Percentiles rank a stretch among this genome's conserved stretches.
Evolutionary conservation across 306 rosid species (phyloP).

Genomic region (Vigna reflexopilosa): DNA sequence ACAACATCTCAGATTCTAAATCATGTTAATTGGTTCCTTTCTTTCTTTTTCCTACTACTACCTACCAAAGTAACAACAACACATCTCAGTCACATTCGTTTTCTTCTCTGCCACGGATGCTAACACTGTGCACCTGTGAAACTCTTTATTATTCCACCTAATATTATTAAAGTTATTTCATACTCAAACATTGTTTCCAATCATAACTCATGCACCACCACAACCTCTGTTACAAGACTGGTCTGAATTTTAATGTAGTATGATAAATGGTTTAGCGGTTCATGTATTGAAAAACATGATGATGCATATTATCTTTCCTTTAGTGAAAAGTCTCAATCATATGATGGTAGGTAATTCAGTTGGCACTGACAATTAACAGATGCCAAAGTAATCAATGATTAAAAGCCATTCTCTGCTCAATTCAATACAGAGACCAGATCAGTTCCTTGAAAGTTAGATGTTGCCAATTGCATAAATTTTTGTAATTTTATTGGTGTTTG

Average conservation of each 20-base stretch:
- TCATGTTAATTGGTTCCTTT: background rate
- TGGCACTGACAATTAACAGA: slow-evolving; percentile 33
- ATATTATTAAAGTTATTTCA: background rate
- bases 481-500: background rate
- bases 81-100: slow-evolving; percentile 26
- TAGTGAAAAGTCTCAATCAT: slow-evolving; percentile 45
- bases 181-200: background rate
- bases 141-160: slow-evolving; percentile 41
- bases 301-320: slow-evolving; percentile 23
- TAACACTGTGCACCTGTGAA: slow-evolving; percentile 41
- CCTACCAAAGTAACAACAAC: slow-evolving; percentile 37
- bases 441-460: slow-evolving; percentile 26
- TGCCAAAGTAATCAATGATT: slow-evolving; percentile 24
- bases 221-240: background rate
- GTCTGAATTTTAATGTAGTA: background rate
- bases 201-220: background rate
- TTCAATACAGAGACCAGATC: slow-evolving; percentile 25
- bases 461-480: slow-evolving; percentile 14
- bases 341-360: slow-evolving; percentile 53
- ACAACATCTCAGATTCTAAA: background rate
- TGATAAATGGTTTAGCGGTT: background rate
- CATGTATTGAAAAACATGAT: slow-evolving; percentile 1
- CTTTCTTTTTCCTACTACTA: slow-evolving; percentile 32
- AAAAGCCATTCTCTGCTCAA: slow-evolving; percentile 22
- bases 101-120: slow-evolving; percentile 39